phyloP scores from a whole-genome alignment of 306 rosid species.

The Lablab purpureus region DNA sequence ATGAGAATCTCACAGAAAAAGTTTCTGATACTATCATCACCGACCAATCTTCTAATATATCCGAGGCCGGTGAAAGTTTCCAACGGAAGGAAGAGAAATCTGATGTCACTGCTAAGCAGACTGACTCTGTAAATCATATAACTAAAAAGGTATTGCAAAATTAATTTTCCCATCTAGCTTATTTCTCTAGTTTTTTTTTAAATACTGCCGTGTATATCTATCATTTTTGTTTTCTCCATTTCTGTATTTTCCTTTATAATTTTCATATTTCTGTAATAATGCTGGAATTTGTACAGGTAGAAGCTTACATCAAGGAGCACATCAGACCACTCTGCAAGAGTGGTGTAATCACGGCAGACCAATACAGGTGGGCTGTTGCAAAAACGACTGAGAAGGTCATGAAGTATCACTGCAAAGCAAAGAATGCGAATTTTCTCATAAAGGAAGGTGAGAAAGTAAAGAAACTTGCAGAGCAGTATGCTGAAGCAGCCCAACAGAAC shows the following conservation, averaged over 20 bases:
- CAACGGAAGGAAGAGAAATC: conserved; percentile 57
- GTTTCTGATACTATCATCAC: conserved; percentile 37
- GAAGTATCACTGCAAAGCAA: conserved; percentile 88
- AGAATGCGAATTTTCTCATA: conserved; percentile 88
- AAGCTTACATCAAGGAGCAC: conserved; percentile 93
- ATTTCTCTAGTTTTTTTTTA: background rate
- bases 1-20: conserved; percentile 47
- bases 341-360: conserved; percentile 86
- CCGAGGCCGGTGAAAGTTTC: conserved; percentile 47
- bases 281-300: conserved; percentile 67
- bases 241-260: conserved; percentile 14
- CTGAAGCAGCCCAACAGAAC: conserved; percentile 81
- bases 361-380: conserved; percentile 88
- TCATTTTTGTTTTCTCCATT: background rate
- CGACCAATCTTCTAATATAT: conserved; percentile 47
- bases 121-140: conserved; percentile 56
- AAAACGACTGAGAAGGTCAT: conserved; percentile 92
- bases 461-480: conserved; percentile 94
- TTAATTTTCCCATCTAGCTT: conserved; percentile 26
- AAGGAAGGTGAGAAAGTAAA: conserved; percentile 99
- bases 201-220: background rate
- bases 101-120: conserved; percentile 51
- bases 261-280: conserved; percentile 5
- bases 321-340: conserved; percentile 95
- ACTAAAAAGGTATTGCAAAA: conserved; percentile 65